Evolutionary conservation across 2,329 filamentous ascomycete species (phyloP), one percentile per base, ranked within the genome.

Genomic region (Plenodomus tracheiphilus): DNA sequence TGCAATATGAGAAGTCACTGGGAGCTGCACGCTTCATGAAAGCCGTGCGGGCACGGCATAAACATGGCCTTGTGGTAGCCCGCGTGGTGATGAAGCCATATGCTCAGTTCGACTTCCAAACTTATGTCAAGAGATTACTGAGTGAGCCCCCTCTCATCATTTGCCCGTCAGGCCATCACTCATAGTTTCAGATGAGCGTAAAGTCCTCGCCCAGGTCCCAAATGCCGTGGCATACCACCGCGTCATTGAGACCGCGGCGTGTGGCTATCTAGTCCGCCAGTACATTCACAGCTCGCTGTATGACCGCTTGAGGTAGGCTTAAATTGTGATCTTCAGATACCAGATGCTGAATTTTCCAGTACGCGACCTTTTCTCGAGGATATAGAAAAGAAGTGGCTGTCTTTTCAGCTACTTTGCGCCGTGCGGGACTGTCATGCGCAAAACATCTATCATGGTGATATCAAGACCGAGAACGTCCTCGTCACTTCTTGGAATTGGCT

Each of bases 401-500:
- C 93, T 0, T 99, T 96, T 64, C 94, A 99, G 75, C 82, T 99
- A 2, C 81, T 99, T 10, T 97, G 91, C 71, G 92, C 90, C 2
- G 78, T 99, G 49, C 86, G 92, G 47, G 95, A 99, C 73, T 97
- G 91, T 64, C 94, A 99, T 71, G 81, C 88, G 21, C 83, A 88
- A 39, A 89, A 95, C 63, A 81, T 99, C 43, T 97, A 92, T 70
- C 94, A 99, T 69, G 95, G 94, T 49, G 95, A 99, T 68, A 97
- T 99, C 77, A 99, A 99, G 78, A 94, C 93, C 1, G 93, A 99
- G 73, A 99, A 99, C 65, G 85, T 96, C 30, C 79, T 99, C 40
- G 93, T 99, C 42, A 99, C 94, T 0, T 97, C 94, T 6, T 99
- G 94, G 94, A 97, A 97, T 75, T 99, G 95, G 94, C 81, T 99